Percentiles rank a stretch among this genome's conserved stretches.
phyloP scores from a whole-genome alignment of 169 alveolate species.

The Perkinsus marinus region DNA sequence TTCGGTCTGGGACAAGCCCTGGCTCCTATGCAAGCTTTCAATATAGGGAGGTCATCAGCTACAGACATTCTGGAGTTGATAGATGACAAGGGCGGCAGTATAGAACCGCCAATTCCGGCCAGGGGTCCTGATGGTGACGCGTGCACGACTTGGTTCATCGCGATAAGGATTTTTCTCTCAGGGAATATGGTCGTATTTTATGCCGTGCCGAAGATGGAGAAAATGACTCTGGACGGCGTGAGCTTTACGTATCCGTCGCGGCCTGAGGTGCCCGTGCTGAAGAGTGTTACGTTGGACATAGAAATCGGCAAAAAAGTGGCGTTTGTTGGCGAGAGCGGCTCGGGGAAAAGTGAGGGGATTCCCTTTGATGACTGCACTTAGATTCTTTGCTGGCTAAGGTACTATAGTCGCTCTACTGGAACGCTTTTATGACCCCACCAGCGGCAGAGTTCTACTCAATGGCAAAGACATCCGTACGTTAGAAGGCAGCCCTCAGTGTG shows the following conservation, averaged over 20 bases:
- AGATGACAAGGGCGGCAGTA: neutral
- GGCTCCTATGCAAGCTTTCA: neutral
- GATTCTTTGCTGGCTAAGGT: neutral
- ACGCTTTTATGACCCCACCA: constrained; percentile 59
- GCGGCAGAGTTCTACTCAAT: constrained; percentile 49
- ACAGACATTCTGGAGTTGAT: neutral
- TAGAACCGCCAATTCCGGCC: neutral
- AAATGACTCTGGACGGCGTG: neutral
- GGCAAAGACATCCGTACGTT: constrained; percentile 16
- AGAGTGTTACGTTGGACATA: constrained; percentile 25
- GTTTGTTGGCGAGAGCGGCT: constrained; percentile 83
- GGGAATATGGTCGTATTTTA: neutral
- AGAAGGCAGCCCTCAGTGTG: neutral
- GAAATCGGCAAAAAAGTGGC: constrained; percentile 61
- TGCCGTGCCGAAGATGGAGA: neutral
- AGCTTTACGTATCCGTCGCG: constrained; percentile 13
- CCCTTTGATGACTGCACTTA: neutral
- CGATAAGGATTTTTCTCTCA: neutral
- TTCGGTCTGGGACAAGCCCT: neutral
- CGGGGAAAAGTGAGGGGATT: constrained; percentile 67
- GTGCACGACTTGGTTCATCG: neutral
- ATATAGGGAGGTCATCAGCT: neutral
- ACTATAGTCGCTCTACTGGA: constrained; percentile 68
- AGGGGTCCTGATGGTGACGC: neutral
- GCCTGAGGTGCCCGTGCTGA: constrained; percentile 24